phyloP scores from a whole-genome alignment of 2,329 filamentous ascomycete genomes.

The Biscogniauxia mediterranea region DNA sequence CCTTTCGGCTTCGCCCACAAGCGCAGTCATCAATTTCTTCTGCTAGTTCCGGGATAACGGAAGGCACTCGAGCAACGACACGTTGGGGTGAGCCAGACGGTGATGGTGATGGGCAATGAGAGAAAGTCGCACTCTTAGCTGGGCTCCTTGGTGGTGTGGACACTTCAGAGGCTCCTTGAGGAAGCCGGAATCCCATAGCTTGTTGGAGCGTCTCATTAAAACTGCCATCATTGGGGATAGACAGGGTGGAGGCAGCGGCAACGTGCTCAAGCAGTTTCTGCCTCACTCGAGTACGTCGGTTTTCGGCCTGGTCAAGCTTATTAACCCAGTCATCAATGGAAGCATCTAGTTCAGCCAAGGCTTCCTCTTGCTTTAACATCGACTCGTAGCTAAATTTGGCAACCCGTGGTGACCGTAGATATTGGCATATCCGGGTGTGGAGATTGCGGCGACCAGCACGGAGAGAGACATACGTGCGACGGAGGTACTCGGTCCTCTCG shows the following conservation, averaged over 20 bases:
- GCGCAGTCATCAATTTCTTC: slow-evolving; percentile 43
- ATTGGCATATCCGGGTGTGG: slow-evolving; percentile 74
- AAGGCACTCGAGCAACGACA: slow-evolving; percentile 53
- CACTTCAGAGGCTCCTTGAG: slow-evolving; percentile 40
- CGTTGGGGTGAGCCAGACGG: slow-evolving; percentile 50
- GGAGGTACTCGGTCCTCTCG: slow-evolving; percentile 74
- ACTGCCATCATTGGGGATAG: slow-evolving; percentile 31
- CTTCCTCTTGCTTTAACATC: slow-evolving; percentile 77
- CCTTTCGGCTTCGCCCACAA: slow-evolving; percentile 19
- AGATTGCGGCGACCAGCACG: slow-evolving; percentile 74
- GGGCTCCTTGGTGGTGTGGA: slow-evolving; percentile 61
- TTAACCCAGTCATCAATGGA: slow-evolving; percentile 79
- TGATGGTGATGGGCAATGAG: slow-evolving; percentile 34
- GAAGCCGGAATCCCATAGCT: slow-evolving; percentile 39
- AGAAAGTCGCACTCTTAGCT: slow-evolving; percentile 40
- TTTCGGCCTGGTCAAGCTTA: slow-evolving; percentile 79
- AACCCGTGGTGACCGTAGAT: slow-evolving; percentile 68
- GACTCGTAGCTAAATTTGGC: slow-evolving; percentile 72
- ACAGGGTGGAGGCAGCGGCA: slow-evolving; percentile 64
- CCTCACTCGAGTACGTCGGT: slow-evolving; percentile 69
- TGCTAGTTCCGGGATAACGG: slow-evolving; percentile 52
- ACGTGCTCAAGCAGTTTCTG: slow-evolving; percentile 82
- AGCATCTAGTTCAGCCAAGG: slow-evolving; percentile 70
- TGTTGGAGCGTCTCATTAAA: slow-evolving; percentile 43
- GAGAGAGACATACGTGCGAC: slow-evolving; percentile 72